Evolutionary conservation across 2,329 filamentous ascomycete genomes (phyloP), one percentile per base, ranked within the genome.

Genomic region (Botrytis byssoidea): DNA sequence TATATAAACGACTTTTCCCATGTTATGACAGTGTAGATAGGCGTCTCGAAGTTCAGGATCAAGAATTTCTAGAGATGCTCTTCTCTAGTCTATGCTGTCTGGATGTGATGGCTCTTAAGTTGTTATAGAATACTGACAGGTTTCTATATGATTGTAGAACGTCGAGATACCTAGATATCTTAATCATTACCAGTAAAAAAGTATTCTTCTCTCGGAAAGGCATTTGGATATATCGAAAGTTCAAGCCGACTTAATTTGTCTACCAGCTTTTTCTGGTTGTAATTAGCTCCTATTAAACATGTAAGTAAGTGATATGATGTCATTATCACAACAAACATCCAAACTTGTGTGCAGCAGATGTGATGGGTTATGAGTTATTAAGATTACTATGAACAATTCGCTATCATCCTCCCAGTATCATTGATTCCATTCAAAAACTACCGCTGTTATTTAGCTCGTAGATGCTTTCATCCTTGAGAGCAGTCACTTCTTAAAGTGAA

Each of bases 231-330:
- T 4, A 18, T 55, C 6, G 3, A 29, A n/a, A 29, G 4, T 29
- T 1, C 4, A 29, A 18, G 3, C 3, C 0, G n/a, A 7, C 3
- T 0, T 16, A 0, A 3, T 7, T 3, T 55, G 3, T 29, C 25
- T 3, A 55, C 1, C 2, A 16, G 1, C 29, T 8, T 7, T 16
- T 14, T 7, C 51, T 9, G 3, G 2, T 7, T 4, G 2, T 2
- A 2, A 18, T 2, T 55, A 6, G n/a, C n/a, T 29, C 8, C 25
- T 29, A 7, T 2, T 8, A 18, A 0, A 0, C 4, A 29, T 29
- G 5, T 16, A 55, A 29, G n/a, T 1, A 55, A 18, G 6, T 29
- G 1, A 7, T 29, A 29, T 8, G 0, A 29, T 16, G 7, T 29
- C 14, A 29, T 29, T 16, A 29, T 1, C 25, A 55, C 5, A 1